Evolutionary conservation across 495 filamentous ascomycete species (phyloP).

Genomic region (Xylaria grammica): DNA sequence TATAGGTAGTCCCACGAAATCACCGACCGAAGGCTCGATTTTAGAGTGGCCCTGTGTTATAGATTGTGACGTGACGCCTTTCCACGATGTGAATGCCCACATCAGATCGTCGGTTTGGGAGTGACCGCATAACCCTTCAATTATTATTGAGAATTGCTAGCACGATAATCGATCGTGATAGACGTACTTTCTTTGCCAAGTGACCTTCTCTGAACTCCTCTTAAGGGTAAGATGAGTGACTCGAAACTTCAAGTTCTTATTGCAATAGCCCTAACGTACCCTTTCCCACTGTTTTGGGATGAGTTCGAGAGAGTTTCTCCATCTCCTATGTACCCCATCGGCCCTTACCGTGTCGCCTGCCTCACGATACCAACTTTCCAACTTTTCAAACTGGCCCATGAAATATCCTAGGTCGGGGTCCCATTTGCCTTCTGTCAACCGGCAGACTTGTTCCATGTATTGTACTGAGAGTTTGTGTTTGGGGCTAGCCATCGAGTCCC

Average conservation of each 20-base stretch:
- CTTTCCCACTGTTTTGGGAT: slow-evolving; percentile 37
- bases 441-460: slow-evolving; percentile 32
- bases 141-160: neutral
- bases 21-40: neutral
- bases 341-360: slow-evolving; percentile 31
- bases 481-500: slow-evolving; percentile 19
- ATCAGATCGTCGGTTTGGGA: neutral
- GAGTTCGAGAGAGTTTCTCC: slow-evolving; percentile 30
- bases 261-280: slow-evolving; percentile 14
- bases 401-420: slow-evolving; percentile 39
- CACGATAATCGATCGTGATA: neutral
- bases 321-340: slow-evolving; percentile 28
- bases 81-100: too few relatives aligned
- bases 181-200: neutral
- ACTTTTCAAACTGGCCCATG: slow-evolving; percentile 35
- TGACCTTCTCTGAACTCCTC: neutral
- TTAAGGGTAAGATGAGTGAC: neutral
- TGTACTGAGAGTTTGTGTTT: slow-evolving; percentile 34
- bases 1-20: neutral
- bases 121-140: neutral
- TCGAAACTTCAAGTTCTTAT: neutral
- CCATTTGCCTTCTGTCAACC: slow-evolving; percentile 36
- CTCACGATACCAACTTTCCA: slow-evolving; percentile 37
- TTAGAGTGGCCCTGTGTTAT: neutral
- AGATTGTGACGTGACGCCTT: neutral